Conservation (phyloP, 805 yeast genomes). For the Komagataella mondaviorum region DNA sequence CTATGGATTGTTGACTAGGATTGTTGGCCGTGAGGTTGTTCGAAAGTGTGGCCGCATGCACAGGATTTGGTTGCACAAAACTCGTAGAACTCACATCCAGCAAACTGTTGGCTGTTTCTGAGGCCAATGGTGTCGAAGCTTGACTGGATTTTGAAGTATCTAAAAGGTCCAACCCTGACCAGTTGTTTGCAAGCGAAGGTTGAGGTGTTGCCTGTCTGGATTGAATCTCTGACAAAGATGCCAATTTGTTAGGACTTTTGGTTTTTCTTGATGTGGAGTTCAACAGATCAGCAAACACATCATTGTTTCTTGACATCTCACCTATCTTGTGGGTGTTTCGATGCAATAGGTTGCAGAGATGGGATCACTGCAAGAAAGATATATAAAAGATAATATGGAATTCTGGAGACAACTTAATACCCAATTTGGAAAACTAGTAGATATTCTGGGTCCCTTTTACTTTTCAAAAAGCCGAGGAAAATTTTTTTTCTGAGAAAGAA, state of each 20-base stretch:
- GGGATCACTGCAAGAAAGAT: too few species aligned
- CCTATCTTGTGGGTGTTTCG: background rate
- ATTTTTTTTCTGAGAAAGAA: background rate
- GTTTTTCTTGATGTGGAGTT: constrained; percentile 13
- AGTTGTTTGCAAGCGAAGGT: constrained; percentile 6
- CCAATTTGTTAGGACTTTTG: constrained; percentile 12
- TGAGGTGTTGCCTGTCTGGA: constrained; percentile 3
- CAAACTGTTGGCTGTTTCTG: background rate
- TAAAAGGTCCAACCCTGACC: constrained; percentile 26
- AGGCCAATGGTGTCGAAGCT: background rate
- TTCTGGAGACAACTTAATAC: background rate
- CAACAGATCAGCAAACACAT: constrained; percentile 30
- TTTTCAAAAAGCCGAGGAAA: background rate
- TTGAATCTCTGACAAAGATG: constrained; percentile 19
- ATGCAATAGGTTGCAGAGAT: background rate
- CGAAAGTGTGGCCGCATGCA: background rate
- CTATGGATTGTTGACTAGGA: background rate
- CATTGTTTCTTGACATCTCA: constrained; percentile 13
- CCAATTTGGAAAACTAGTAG: background rate
- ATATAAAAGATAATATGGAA: background rate
- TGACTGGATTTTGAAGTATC: constrained; percentile 4
- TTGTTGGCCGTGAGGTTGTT: background rate
- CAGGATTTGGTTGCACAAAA: background rate
- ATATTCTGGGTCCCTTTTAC: background rate
- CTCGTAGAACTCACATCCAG: background rate